These are phyloP conservation scores for Smithsoniella earleae DNA, from an alignment of 163 green algal genomes.

Conservation along the genomic window DNA sequence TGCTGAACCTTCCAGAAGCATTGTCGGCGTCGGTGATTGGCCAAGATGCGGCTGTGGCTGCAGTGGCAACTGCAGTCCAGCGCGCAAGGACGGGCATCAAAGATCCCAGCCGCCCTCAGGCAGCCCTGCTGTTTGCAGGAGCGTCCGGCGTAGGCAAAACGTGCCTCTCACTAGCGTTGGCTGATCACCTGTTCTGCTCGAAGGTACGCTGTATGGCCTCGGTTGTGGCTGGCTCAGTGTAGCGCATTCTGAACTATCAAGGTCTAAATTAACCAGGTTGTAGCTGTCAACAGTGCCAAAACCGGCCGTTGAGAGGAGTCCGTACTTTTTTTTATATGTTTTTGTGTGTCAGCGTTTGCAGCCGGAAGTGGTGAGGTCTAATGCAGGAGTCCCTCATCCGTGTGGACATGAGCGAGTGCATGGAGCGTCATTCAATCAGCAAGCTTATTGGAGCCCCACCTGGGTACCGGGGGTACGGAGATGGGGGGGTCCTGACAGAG, in stretches of 20 bases:
- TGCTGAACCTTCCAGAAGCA: conserved; percentile 52
- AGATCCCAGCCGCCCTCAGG: conserved; percentile 71
- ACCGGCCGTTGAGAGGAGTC: too few relatives aligned
- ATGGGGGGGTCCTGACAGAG: conserved; percentile 68
- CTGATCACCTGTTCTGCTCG: conserved; percentile 46
- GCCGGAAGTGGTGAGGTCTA: neutral
- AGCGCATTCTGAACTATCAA: neutral
- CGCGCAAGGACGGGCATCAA: conserved; percentile 67
- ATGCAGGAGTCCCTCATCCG: conserved; percentile 69
- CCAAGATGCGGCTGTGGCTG: conserved; percentile 75
- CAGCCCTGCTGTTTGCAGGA: conserved; percentile 79
- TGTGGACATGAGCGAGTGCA: conserved; percentile 93
- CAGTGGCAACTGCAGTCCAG: conserved; percentile 57
- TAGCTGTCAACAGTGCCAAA: too few relatives aligned
- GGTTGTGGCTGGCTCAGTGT: neutral
- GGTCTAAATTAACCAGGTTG: too few relatives aligned
- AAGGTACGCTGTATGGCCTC: neutral
- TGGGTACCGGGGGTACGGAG: conserved; percentile 31
- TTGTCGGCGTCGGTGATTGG: conserved; percentile 63
- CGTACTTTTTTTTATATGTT: too few relatives aligned
- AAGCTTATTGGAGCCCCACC: conserved; percentile 90
- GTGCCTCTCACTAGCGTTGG: conserved; percentile 57
- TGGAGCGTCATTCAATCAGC: conserved; percentile 78
- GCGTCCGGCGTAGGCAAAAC: conserved; percentile 78
- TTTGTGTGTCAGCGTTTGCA: too few relatives aligned